Conservation (phyloP, 2,329 filamentous ascomycete species). For the Fusarium algeriense region DNA sequence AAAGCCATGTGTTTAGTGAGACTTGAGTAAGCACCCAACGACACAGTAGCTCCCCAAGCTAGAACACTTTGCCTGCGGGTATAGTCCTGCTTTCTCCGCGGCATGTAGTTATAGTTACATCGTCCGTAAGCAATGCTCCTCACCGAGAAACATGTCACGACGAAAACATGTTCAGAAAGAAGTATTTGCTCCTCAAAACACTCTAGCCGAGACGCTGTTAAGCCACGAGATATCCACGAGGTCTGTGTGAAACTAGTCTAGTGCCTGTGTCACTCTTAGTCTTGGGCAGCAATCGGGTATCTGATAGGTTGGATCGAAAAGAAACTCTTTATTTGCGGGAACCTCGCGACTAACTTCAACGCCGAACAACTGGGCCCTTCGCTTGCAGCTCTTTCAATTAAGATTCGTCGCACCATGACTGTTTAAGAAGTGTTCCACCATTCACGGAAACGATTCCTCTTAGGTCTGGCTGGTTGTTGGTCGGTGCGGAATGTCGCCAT, state of each 20-base stretch:
- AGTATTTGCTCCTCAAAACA: neutral
- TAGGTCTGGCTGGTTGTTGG: neutral
- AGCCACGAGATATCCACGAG: neutral
- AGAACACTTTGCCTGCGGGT: too few relatives aligned
- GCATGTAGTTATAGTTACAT: neutral
- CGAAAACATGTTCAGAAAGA: neutral
- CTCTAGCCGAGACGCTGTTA: neutral
- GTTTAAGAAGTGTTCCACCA: constrained; percentile 8
- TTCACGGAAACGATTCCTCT: neutral
- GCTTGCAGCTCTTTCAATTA: neutral
- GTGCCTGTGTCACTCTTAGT: neutral
- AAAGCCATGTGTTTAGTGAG: constrained; percentile 14
- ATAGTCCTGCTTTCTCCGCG: neutral
- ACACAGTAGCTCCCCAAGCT: neutral
- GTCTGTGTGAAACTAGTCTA: neutral
- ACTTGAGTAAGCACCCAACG: neutral
- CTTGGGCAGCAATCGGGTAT: neutral
- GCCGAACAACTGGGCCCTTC: neutral
- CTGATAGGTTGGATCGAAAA: neutral
- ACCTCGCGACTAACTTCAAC: neutral
- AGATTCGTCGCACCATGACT: constrained; percentile 7
- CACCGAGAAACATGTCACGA: neutral
- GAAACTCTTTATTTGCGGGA: neutral
- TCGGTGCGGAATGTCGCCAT: neutral
- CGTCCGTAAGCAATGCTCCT: neutral